Evolutionary conservation across 257 asterid genomes (phyloP), one percentile per base, ranked within the genome.

Genomic region (Solanum chilense): DNA sequence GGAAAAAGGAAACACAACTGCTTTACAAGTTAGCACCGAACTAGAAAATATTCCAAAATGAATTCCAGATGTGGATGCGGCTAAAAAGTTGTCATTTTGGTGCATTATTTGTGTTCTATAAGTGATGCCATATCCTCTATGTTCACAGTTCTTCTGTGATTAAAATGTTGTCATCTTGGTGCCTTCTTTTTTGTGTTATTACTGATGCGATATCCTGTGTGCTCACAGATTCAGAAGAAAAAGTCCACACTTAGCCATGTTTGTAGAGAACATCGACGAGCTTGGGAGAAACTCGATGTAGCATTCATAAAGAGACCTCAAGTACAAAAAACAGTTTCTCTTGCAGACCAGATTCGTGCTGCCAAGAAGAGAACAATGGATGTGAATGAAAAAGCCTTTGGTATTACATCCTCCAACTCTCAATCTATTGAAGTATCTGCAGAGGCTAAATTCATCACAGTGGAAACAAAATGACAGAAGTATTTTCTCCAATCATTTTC

Each of bases 341-440:
- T 95, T 12, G 98, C 94, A 21, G 98, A 97, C 88, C 98, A 95
- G 93, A 95, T 97, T 86, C 95, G 92, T 78, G 82, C 85, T 74
- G 98, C 98, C 49, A 97, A 95, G 91, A 90, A 76, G 84, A 93
- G 93, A 89, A 90, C 92, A 6, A 88, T 93, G 89, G 89, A 83
- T 86, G 78, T 88, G 42, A 88, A 90, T 88, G 70, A 87, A 88
- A 86, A 84, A 88, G 84, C 90, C 85, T 82, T 89, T 73, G 56
- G 49, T 31, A 68, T 35, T 83, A 44, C 64, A 14, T 62, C 88
- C 7, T 71, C 86, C 3, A 81, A 23, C 49, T 44, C 31, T 33
- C 33, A 31, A 74, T 60, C 81, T 69, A 12, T 35, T 39, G 81
- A 74, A 76, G 73, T 44, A 77, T 81, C 78, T 35, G 78, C 23